Evolutionary conservation across 257 asterid species (phyloP).

Genomic region (Solanum piurae): DNA sequence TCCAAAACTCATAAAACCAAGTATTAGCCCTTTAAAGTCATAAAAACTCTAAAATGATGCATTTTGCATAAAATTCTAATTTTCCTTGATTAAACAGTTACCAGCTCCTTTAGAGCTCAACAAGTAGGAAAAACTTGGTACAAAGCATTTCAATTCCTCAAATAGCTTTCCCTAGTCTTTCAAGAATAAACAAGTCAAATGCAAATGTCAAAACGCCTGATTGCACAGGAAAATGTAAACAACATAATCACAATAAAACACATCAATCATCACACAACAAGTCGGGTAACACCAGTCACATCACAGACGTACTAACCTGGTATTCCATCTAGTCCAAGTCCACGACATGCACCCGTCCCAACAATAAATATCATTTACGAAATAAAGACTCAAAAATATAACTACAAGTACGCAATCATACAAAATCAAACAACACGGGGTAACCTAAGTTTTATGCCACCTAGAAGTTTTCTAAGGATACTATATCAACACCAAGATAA

Average conservation of each 20-base stretch:
- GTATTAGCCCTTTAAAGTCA: background rate
- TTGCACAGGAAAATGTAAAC: background rate
- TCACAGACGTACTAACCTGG: background rate
- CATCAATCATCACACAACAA: no score
- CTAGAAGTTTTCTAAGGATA: background rate
- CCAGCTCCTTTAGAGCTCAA: background rate
- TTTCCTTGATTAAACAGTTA: background rate
- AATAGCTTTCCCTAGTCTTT: background rate
- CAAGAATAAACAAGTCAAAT: background rate
- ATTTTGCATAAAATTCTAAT: background rate
- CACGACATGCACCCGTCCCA: background rate
- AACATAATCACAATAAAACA: no score
- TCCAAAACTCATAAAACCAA: background rate
- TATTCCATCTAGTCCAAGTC: background rate
- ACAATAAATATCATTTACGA: no score
- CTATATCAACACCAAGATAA: background rate
- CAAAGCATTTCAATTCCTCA: background rate
- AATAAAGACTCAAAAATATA: background rate
- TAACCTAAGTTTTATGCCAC: background rate
- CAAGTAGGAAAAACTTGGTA: background rate
- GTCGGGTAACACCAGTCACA: background rate
- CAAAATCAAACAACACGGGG: background rate
- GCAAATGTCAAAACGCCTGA: background rate
- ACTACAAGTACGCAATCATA: background rate
- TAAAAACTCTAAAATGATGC: background rate